phyloP scores from a whole-genome alignment of 176 grass and related monocot genomes.

The Phyllostachys edulis region DNA sequence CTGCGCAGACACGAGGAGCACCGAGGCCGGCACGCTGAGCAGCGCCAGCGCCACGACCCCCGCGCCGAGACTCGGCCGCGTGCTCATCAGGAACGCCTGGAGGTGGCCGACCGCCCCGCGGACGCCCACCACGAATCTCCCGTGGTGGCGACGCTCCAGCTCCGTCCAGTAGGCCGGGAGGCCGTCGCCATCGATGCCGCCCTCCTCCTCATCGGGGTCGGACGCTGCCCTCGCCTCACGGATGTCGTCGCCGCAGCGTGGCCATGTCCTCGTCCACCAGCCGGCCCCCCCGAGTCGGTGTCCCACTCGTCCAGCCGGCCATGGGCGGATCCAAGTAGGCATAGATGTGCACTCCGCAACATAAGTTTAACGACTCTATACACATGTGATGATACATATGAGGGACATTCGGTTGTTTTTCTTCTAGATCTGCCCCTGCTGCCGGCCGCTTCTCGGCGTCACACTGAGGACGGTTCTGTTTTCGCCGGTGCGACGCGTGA shows the following conservation, averaged over 20 bases:
- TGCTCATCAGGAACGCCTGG: constrained; percentile 47
- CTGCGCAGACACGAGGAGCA: constrained; percentile 25
- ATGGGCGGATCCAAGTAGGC: no score
- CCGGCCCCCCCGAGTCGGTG: constrained; percentile 4
- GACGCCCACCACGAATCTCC: constrained; percentile 51
- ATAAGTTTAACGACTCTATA: no score
- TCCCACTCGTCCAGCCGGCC: constrained; percentile 15
- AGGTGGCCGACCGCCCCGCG: constrained; percentile 40
- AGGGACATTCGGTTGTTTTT: no score
- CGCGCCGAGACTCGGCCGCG: constrained; percentile 48
- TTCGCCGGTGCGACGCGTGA: not conserved
- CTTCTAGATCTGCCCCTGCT: no score
- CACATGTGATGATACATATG: no score
- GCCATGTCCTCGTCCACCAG: constrained; percentile 70
- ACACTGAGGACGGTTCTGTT: not conserved
- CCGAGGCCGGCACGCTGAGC: constrained; percentile 53
- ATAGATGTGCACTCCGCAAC: no score
- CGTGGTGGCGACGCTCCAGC: constrained; percentile 63
- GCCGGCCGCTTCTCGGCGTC: constrained; percentile 4
- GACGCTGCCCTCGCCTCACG: constrained; percentile 39
- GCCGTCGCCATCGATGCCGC: not conserved
- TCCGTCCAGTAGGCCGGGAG: constrained; percentile 47
- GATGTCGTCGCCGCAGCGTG: constrained; percentile 56
- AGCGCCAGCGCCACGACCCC: constrained; percentile 45
- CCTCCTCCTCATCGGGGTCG: constrained; percentile 22